Evolutionary conservation across 1,284 basidiomycete genomes (phyloP).

Genomic region (Exobasidium cylindrosporum): DNA sequence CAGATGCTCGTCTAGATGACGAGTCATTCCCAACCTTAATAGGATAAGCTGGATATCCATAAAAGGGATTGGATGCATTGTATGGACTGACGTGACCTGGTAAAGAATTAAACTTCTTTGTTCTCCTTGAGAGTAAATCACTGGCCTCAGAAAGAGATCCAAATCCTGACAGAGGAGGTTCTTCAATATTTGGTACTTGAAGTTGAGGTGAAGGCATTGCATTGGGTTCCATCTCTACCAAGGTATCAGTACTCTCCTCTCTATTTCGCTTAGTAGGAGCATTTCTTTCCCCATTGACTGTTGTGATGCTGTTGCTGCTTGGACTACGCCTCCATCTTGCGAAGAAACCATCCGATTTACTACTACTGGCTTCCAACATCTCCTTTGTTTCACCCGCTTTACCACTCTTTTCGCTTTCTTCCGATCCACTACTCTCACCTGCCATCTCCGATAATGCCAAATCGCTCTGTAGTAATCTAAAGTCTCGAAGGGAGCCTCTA

Average conservation of each 20-base stretch:
- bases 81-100: conserved; percentile 53
- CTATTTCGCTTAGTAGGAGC: background rate
- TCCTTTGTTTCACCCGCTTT: conserved; percentile 35
- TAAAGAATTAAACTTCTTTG: conserved; percentile 30
- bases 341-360: conserved; percentile 19
- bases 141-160: conserved; percentile 17
- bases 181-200: conserved; percentile 35
- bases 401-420: conserved; percentile 33
- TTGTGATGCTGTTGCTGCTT: conserved; percentile 1
- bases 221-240: background rate
- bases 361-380: background rate
- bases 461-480: conserved; percentile 15
- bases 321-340: conserved; percentile 15
- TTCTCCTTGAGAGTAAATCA: conserved; percentile 42
- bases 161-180: conserved; percentile 24
- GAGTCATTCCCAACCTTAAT: background rate
- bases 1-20: background rate
- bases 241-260: background rate
- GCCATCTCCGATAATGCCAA: background rate
- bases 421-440: conserved; percentile 16
- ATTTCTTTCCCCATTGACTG: conserved; percentile 3
- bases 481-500: conserved; percentile 24
- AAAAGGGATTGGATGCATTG: conserved; percentile 69
- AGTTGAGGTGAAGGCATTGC: conserved; percentile 26
- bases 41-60: conserved; percentile 68